These are phyloP conservation scores for Serendipita sp. DNA, from an alignment of 768 basidiomycete genomes.

Conservation along the genomic window DNA sequence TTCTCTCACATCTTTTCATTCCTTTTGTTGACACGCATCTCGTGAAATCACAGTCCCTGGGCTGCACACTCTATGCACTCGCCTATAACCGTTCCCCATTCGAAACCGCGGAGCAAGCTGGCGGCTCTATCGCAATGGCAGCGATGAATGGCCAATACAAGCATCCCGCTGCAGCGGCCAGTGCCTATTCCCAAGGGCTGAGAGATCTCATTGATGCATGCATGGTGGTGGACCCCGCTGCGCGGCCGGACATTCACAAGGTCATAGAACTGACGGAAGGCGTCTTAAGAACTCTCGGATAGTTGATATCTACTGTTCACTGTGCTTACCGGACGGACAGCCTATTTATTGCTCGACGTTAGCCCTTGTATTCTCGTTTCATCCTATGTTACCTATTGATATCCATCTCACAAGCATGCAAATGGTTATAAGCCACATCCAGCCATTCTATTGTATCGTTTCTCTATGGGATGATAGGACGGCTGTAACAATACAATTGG, in stretches of 20 bases:
- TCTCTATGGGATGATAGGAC: neutral
- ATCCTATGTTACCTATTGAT: neutral
- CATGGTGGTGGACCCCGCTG: constrained; percentile 66
- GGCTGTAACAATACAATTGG: neutral
- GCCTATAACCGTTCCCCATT: constrained; percentile 95
- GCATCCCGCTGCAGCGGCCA: constrained; percentile 47
- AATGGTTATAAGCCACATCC: neutral
- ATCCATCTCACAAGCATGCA: neutral
- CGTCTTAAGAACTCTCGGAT: constrained; percentile 43
- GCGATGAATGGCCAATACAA: constrained; percentile 86
- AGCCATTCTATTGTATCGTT: neutral
- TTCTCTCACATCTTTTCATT: constrained; percentile 8
- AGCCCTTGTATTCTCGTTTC: neutral
- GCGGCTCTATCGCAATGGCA: constrained; percentile 95
- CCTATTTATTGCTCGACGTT: neutral
- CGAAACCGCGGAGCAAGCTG: constrained; percentile 82
- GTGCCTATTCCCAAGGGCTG: constrained; percentile 69
- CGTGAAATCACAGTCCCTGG: constrained; percentile 53
- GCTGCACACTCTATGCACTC: constrained; percentile 86
- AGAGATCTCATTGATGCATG: constrained; percentile 68
- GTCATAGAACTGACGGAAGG: constrained; percentile 50
- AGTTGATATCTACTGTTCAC: constrained; percentile 13
- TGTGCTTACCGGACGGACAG: constrained; percentile 1
- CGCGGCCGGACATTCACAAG: constrained; percentile 74
- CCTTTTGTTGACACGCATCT: neutral